These are phyloP conservation scores for Backusella westeae DNA, from an alignment of 192 early-diverging fungal species.

Conservation along the genomic window DNA sequence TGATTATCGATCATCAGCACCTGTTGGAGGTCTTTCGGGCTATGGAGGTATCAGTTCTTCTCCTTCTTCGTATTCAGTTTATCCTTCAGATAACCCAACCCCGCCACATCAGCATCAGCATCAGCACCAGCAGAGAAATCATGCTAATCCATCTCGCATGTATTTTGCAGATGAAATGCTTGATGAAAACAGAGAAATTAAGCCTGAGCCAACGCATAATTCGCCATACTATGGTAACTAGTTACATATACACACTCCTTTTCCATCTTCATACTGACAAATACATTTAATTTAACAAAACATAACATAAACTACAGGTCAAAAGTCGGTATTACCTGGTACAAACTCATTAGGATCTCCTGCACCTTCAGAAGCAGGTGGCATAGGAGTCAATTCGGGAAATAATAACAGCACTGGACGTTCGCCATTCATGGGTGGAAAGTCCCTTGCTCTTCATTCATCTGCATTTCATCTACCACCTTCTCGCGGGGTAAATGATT, in stretches of 20 bases:
- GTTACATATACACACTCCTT: background rate
- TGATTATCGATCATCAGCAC: background rate
- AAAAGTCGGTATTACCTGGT: conserved; percentile 11
- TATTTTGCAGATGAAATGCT: conserved; percentile 12
- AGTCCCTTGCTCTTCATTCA: conserved; percentile 4
- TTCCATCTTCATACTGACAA: background rate
- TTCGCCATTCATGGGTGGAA: background rate
- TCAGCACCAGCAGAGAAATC: background rate
- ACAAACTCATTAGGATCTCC: conserved; percentile 3
- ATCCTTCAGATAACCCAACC: background rate
- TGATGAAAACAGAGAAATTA: conserved; percentile 10
- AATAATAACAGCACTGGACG: background rate
- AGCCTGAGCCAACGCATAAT: background rate
- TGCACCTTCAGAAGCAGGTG: conserved; percentile 14
- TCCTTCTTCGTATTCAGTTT: conserved; percentile 6
- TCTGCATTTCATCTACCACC: conserved; percentile 18
- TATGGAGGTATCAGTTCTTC: conserved; percentile 2
- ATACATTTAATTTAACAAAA: background rate
- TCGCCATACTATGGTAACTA: background rate
- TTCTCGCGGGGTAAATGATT: conserved; percentile 2
- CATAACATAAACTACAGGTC: background rate
- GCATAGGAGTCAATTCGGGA: background rate
- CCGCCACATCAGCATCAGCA: background rate
- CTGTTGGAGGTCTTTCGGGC: background rate
- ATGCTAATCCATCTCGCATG: background rate